phyloP scores from a whole-genome alignment of 1,284 basidiomycete species.

The Leccinum cinnamomeum region DNA sequence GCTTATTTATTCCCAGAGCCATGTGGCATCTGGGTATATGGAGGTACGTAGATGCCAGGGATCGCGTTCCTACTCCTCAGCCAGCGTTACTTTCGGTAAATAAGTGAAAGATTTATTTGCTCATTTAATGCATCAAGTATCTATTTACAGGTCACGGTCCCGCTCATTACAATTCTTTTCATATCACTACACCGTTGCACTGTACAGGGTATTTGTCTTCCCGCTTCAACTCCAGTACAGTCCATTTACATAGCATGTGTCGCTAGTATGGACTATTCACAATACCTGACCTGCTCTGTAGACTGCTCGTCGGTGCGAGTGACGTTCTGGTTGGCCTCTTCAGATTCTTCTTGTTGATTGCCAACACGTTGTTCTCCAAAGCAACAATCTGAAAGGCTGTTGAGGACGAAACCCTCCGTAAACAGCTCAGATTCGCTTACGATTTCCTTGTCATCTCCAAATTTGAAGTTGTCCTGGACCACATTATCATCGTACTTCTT shows the following conservation, averaged over 20 bases:
- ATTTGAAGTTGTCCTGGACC: conserved; percentile 96
- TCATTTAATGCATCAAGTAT: conserved; percentile 24
- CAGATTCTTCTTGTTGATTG: conserved; percentile 91
- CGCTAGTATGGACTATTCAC: conserved; percentile 69
- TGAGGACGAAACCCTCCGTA: conserved; percentile 1
- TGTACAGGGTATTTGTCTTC: conserved; percentile 17
- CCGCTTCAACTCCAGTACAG: neutral
- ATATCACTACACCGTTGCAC: neutral
- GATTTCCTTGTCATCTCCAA: conserved; percentile 93
- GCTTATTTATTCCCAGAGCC: conserved; percentile 63
- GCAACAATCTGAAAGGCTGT: conserved; percentile 76
- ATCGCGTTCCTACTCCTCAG: conserved; percentile 32
- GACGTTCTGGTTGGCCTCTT: conserved; percentile 85
- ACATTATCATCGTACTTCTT: conserved; percentile 95
- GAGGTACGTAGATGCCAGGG: conserved; percentile 66
- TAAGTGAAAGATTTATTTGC: conserved; percentile 22
- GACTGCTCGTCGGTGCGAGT: conserved; percentile 50
- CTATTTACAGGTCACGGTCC: conserved; percentile 7
- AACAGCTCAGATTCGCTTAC: conserved; percentile 45
- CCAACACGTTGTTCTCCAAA: conserved; percentile 90
- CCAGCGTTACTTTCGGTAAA: conserved; percentile 15
- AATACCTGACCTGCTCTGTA: conserved; percentile 58
- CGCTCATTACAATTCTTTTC: conserved; percentile 5
- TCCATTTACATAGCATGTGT: conserved; percentile 5
- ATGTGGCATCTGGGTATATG: conserved; percentile 74